These are phyloP conservation scores for Euptelea pleiosperma DNA, from an alignment of 164 flowering plant species.

Conservation along the genomic window DNA sequence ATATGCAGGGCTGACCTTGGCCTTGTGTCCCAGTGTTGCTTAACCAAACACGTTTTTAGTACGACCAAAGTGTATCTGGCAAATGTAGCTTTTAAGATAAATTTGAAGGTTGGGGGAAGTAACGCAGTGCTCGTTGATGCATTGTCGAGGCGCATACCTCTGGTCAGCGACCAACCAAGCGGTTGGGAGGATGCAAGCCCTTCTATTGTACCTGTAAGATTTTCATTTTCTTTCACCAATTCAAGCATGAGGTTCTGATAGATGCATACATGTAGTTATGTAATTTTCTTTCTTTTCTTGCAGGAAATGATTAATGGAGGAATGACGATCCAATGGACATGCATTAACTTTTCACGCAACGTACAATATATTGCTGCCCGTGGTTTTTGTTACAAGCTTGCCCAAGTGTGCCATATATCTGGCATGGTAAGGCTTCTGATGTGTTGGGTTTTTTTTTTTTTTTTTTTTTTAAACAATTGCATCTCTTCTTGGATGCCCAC, in stretches of 20 bases:
- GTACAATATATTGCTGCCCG: slow-evolving; percentile 70
- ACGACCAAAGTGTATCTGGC: slow-evolving; percentile 82
- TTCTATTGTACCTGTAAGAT: slow-evolving; percentile 85
- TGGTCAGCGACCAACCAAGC: slow-evolving; percentile 82
- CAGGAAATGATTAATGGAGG: slow-evolving; percentile 72
- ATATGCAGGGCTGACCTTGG: slow-evolving; percentile 98
- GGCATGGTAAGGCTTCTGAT: slow-evolving; percentile 63
- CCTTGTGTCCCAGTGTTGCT: slow-evolving; percentile 84
- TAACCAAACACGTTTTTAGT: slow-evolving; percentile 71
- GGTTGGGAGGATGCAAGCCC: slow-evolving; percentile 96
- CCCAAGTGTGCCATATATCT: slow-evolving; percentile 72
- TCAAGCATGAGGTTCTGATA: too few relatives aligned
- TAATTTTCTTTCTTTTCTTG: slow-evolving; percentile 8
- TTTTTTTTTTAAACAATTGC: too few relatives aligned
- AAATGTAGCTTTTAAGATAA: slow-evolving; percentile 85
- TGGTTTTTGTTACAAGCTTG: slow-evolving; percentile 69
- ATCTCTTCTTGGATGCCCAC: background rate
- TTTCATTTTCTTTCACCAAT: background rate
- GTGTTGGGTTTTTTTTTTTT: too few relatives aligned
- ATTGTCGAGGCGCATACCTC: slow-evolving; percentile 73
- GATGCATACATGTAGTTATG: too few relatives aligned
- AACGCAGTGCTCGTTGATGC: slow-evolving; percentile 95
- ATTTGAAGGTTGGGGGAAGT: slow-evolving; percentile 94
- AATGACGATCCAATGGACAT: slow-evolving; percentile 69
- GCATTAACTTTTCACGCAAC: slow-evolving; percentile 72